Evolutionary conservation across 768 basidiomycete genomes (phyloP), one percentile per base, ranked within the genome.

Genomic region (Hydnomerulius pinastri): DNA sequence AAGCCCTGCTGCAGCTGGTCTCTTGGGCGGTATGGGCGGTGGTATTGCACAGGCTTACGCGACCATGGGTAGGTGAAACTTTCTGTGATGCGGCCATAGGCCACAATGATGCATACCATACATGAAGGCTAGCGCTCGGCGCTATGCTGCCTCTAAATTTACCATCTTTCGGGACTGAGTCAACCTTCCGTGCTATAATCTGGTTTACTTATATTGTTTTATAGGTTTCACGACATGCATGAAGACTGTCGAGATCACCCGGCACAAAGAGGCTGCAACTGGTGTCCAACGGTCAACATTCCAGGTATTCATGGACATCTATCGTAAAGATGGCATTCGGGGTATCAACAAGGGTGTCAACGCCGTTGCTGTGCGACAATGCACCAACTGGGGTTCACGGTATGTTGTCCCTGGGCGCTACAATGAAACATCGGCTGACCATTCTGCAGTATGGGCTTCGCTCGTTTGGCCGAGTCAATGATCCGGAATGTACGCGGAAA

Each of bases 271-370:
- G 60, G 90, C 86, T 20, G 83, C 87, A 13, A 69, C 80, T 24
- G 97, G 97, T 33, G 79, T 86, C 35, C 87, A 91, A 65, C 92
- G 93, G 10, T 92, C 90, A 46, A 98, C 96, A 2, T 95, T 92
- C 85, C 87, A 87, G 37, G 86, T 98, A 43, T 99, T 98, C 66
- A 85, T 78, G 57, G 95, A 98, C 62, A 98, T 98, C 62, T 97
- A 93, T 71, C 83, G 88, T 41, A 81, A 86, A 48, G 97, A 97
- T 60, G 97, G 97, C 65, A 79, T 98, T 67, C 83, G 84, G 38
- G 97, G 97, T 48, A 93, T 99, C 60, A 98, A 99, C 81, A 98
- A 98, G 77, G 97, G 97, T 70, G 97, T 98, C 46, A 98, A 99
- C 60, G 91, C 91, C 33, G 92, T 93, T 46, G 91, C 92, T 44